Base-by-base conservation (phyloP, 2,329 filamentous ascomycete genomes). In the Aspergillus fumigatus region DNA sequence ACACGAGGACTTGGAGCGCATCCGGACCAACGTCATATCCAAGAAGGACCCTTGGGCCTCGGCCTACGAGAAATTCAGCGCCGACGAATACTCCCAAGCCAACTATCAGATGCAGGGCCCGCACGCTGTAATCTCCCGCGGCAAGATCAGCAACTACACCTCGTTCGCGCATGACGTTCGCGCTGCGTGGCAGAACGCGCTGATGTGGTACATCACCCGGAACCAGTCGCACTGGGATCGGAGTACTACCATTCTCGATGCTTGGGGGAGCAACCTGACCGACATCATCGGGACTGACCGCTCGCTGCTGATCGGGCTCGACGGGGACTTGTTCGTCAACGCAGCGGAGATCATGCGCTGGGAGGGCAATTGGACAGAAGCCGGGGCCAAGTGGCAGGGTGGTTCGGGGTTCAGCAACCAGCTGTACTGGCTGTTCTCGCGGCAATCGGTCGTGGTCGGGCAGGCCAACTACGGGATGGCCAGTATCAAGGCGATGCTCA, bases 331-430 rank as follows among this genome's bases (percentile, higher is more conserved):
- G 17, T 69, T 78, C 8, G 74, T 69, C 21, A 78, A 78, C 35
- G 75, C 75, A 0, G 76, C 74, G 0, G 76, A 78, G 61, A 76
- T 78, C 29, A 75, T 78, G 73, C 70, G 75, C 29, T 77, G 74
- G 73, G 75, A 78, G 56, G 75, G 73, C 7, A 63, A 65, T 23
- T 78, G 75, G 75, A 62, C 63, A 0, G 75, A 78, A 55, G 27
- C 58, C 2, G 72, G 74, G 1, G 67, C 73, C 0, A 63, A 54
- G n/a, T 68, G 62, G 63, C 58, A 64, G n/a, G 76, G 76, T 2
- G 68, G 69, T 0, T 64, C 60, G 1, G 75, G 75, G 1, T 77
- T 77, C 57, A 68, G 67, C 7, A 74, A 67, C 50, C 72, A 75
- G 62, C 62, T 77, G 1, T 78, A 77, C 58, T 76, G 74, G 73